Evolutionary conservation across 2,329 filamentous ascomycete species (phyloP), one percentile per base, ranked within the genome.

Genomic region (Ciborinia camelliae): DNA sequence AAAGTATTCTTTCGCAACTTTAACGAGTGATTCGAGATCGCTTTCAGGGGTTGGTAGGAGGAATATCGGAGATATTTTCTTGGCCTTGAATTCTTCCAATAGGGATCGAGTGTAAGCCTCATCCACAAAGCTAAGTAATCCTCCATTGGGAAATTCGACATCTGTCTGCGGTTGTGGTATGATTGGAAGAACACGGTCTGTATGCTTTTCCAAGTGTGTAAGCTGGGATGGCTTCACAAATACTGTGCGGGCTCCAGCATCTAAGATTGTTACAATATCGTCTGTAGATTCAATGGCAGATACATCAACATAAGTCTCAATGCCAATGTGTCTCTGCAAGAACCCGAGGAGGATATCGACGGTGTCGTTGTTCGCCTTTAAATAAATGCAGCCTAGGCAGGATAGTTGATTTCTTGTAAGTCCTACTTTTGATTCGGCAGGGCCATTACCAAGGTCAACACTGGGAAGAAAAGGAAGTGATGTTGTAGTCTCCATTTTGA

Each of bases 211-310:
- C 65, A 84, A 84, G 60, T 82, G 78, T 10, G 81, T 80, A 62
- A 96, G 80, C 75, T 92, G 89, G 64, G 87, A 82, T 55, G 87
- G 84, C 23, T 84, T 84, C 59, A 97, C 90, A 76, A 98, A 95
- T 68, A 95, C 89, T 75, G 89, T 95, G 61, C 87, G 85, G 8
- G 92, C 92, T 66, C 95, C 95, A 68, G 87, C 85, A 76, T 99
- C 91, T 64, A 99, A 86, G 43, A 98, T 82, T 54, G 90, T 84
- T 62, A 94, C 79, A 43, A 98, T 81, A 68, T 96, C 90, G 70
- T 92, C 89, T 63, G 81, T 80, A 14, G 87, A 86, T 39, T 84
- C 77, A 47, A 98, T 81, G 28, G 79, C 79, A 5, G 90, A 89
- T 59, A 88, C 92, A 72, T 97, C 91, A 70, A 97, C 84, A 75